Base-by-base conservation (phyloP, 768 basidiomycete species). In the Lyophyllum atratum region DNA sequence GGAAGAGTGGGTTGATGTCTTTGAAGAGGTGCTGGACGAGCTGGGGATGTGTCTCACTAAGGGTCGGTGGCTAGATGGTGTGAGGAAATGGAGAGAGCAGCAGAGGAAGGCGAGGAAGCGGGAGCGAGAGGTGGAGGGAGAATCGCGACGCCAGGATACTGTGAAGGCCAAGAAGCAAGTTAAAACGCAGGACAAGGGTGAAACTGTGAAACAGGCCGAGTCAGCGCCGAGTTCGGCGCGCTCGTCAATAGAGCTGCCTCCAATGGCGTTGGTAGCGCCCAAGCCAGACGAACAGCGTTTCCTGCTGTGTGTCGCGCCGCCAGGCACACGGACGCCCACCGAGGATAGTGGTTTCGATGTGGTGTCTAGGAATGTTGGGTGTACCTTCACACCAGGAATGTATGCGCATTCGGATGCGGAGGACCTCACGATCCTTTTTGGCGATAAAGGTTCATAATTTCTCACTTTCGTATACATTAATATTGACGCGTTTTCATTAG, bases 1-100 rank as follows among this genome's bases (percentile, higher is more conserved):
- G 17, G 78, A 80, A 19, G 67, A 64, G 1, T 86, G 84, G 83
- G 72, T 71, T 1, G 63, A 60, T 40, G 74, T 70, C 4, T 61
- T 87, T 10, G 80, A 84, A 64, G 72, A 73, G 22, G 81, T 71
- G 1, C 64, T 86, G 33, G 79, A 80, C 56, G 77, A 76, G 40
- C 65, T 88, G 0, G 74, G 80, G 1, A 65, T 64, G 10, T 69
- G 71, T 56, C 62, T 85, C 8, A 61, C 54, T 24, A 59, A 70
- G 1, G 79, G 76, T 2, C 74, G 75, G 10, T 86, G 84, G 84
- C 67, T 84, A 25, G 71, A 70, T 14, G 79, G 76, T 9, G 64
- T 82, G 45, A 77, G 70, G 66, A 70, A 72, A 64, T 43, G 31
- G 68, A 66, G 49, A 70, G 68, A 69, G 60, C 50, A 22, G 62